Base-by-base conservation (phyloP, 164 flowering plant genomes). In the Kalanchoe fedtschenkoi region DNA sequence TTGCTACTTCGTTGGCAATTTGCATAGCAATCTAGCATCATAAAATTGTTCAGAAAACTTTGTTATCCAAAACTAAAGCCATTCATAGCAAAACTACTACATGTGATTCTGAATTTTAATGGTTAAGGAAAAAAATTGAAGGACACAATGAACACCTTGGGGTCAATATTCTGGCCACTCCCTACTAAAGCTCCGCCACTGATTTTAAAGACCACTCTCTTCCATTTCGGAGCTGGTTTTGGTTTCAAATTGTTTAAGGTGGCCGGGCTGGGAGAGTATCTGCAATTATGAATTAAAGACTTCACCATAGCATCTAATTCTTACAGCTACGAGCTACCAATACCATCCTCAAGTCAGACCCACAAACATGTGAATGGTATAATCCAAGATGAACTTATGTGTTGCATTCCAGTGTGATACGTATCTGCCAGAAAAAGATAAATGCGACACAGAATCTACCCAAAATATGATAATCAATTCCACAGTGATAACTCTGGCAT, bases 131-230 rank as follows among this genome's bases (percentile, higher is more conserved):
- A 16, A 58, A 30, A 14, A 30, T 14, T 8, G 34, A 32, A 33
- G 21, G 61, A 5, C 2, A 17, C 14, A 33, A 6, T 28, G 3
- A 30, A 7, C 34, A 91, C 98, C 98, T 89, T 89, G 29, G 98
- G 88, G 69, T 92, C 98, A 68, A 87, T 78, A 73, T 83, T 82
- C 53, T 86, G 81, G 46, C 80, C 83, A 64, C 68, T 72, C 38
- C 95, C 91, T 68, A 87, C 80, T 65, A 89, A 77, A 44, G 92
- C 86, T 68, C 84, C 86, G 63, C 98, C 98, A 66, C 95, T 92
- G 34, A 89, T 85, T 77, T 87, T 92, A 46, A 92, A 84, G 33
- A 92, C 82, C 26, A 91, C 96, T 72, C 97, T 82, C 62, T 84
- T 79, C 97, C 97, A 86, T 77, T 74, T 84, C 19, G 83, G 84